These are phyloP conservation scores for Lasiosphaeria miniovina DNA, from an alignment of 495 filamentous ascomycete species.

Conservation along the genomic window DNA sequence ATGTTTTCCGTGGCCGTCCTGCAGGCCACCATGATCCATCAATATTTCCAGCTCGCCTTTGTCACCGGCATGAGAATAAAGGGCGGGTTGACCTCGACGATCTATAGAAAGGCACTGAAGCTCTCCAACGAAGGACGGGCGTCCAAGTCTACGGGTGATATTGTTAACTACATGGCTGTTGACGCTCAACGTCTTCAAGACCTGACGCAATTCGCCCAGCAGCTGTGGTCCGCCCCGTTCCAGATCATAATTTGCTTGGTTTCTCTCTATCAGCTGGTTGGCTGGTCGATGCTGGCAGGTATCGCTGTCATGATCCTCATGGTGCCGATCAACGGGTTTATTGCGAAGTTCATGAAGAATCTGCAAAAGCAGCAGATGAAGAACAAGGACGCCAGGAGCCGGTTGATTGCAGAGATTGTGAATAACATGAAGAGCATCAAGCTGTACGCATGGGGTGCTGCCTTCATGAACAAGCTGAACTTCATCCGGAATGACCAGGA, in stretches of 20 bases:
- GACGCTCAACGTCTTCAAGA: conserved; percentile 95
- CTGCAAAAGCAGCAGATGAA: conserved; percentile 97
- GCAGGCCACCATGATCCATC: conserved; percentile 76
- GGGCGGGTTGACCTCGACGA: conserved; percentile 79
- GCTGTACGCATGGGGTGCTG: conserved; percentile 93
- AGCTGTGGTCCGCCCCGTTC: conserved; percentile 94
- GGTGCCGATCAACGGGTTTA: conserved; percentile 94
- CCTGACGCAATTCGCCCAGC: conserved; percentile 90
- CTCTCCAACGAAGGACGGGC: conserved; percentile 90
- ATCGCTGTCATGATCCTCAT: conserved; percentile 94
- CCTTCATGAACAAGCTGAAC: conserved; percentile 96
- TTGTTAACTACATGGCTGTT: conserved; percentile 98
- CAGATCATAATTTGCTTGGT: conserved; percentile 95
- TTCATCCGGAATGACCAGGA: conserved; percentile 94
- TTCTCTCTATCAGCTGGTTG: conserved; percentile 90
- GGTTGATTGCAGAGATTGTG: conserved; percentile 94
- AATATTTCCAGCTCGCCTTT: conserved; percentile 95
- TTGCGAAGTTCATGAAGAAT: conserved; percentile 89
- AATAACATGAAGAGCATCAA: conserved; percentile 99
- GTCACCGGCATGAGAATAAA: conserved; percentile 97
- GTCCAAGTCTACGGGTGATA: conserved; percentile 93
- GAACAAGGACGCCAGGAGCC: conserved; percentile 93
- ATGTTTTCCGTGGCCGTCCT: conserved; percentile 88
- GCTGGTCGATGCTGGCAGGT: conserved; percentile 93
- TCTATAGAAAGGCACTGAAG: conserved; percentile 85